Base-by-base conservation (phyloP, 768 basidiomycete species). In the Russula sp. region DNA sequence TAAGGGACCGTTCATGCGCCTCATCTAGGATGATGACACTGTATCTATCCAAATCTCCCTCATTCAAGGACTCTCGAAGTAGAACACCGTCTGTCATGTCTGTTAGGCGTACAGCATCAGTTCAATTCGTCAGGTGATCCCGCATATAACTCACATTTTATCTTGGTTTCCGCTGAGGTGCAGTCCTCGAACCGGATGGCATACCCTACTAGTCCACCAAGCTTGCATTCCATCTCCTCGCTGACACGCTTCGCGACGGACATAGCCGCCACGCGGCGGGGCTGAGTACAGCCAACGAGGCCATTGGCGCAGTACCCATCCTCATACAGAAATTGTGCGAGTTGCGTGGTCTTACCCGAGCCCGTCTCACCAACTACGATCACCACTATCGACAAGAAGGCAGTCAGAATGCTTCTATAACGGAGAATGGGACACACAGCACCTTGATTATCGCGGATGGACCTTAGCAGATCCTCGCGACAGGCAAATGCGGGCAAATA, bases 281-380 rank as follows among this genome's bases (percentile, higher is more conserved):
- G 97, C 73, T 99, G 97, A 0, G 97, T 99, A 72, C 97, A 99
- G 13, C 96, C 96, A 56, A 99, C 86, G 49, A 98, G 81, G 20
- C 96, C 96, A 76, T 87, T 83, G 5, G 83, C 73, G 69, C 94
- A 92, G 75, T 96, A 99, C 0, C 97, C 97, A 67, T 99, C 97
- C 74, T 99, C 97, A 72, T 98, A 92, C 66, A 99, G 75, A 77
- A 94, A 99, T 72, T 99, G 97, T 0, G 92, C 80, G 7, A 99
- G 79, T 74, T 99, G 97, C 0, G 97, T 98, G 1, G 97, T 99
- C 78, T 99, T 99, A 7, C 97, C 97, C 0, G 96, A 98, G 11
- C 97, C 97, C n/a, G 97, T 99, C 76, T 99, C 97, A n/a, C 97
- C 97, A 46, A 99, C 91, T 44, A 98, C 93, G 62, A 99, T 86